Conservation (phyloP, 345 rosid genomes). For the Syzygium jambos region DNA sequence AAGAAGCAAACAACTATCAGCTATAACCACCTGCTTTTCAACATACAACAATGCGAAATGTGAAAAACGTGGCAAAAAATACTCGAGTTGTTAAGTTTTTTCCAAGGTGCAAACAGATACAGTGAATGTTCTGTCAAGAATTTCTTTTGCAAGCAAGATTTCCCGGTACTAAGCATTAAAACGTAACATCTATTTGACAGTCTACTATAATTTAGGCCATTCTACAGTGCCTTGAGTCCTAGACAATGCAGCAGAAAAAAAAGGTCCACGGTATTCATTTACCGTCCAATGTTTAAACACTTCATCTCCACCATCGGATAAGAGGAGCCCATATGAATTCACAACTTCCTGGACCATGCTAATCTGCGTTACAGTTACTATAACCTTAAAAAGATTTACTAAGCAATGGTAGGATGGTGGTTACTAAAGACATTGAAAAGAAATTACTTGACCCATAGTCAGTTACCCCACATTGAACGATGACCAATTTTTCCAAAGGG, state of each 20-base stretch:
- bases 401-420: background rate
- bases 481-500: background rate
- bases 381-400: background rate
- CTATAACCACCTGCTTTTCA: background rate
- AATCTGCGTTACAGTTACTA: background rate
- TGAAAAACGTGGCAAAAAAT: background rate
- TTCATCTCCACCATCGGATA: background rate
- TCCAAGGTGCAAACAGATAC: background rate
- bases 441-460: background rate
- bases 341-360: background rate
- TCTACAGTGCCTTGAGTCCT: background rate
- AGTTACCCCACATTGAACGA: background rate
- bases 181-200: background rate
- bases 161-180: background rate
- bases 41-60: background rate
- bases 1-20: conserved; percentile 5
- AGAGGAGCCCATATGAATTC: background rate
- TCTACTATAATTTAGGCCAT: background rate
- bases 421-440: background rate
- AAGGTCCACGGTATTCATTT: background rate
- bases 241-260: background rate
- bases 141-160: background rate
- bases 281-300: background rate
- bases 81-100: background rate
- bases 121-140: background rate